These are phyloP conservation scores for Fusarium sp. DNA, from an alignment of 2,329 filamentous ascomycete genomes.

Conservation along the genomic window DNA sequence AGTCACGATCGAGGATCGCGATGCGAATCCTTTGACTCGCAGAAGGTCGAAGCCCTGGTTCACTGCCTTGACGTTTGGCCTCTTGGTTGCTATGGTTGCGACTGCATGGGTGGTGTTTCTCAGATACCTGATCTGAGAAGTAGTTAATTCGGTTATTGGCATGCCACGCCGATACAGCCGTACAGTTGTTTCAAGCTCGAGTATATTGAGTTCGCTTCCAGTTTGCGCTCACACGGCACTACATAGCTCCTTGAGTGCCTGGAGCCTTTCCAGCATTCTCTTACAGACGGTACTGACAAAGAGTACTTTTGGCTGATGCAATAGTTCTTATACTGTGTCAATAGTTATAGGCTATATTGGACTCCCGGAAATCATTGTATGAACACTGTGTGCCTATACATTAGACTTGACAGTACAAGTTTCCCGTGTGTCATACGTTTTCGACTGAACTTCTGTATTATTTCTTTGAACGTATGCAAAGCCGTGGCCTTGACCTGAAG, in stretches of 20 bases:
- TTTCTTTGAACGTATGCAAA: rapidly evolving
- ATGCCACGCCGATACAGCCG: rapidly evolving
- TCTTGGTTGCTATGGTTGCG: background rate
- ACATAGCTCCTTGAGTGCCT: rapidly evolving
- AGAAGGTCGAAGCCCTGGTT: background rate
- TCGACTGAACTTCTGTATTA: background rate
- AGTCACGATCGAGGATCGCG: background rate
- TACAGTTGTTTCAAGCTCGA: background rate
- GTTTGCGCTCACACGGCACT: background rate
- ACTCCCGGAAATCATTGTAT: too few species aligned
- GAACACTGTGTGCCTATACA: rapidly evolving
- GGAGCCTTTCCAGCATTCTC: background rate
- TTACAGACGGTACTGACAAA: background rate
- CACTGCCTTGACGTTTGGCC: background rate
- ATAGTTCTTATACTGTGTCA: rapidly evolving
- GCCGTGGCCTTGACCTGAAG: rapidly evolving
- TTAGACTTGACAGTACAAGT: background rate
- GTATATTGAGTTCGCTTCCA: background rate
- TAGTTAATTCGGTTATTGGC: rapidly evolving
- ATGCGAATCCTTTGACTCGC: background rate
- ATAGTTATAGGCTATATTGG: background rate
- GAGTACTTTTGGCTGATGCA: background rate
- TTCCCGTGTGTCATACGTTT: rapidly evolving
- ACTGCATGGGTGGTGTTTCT: background rate
- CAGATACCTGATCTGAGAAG: background rate